phyloP scores from a whole-genome alignment of 129 eudicot genomes.

The Flaveria linearis region DNA sequence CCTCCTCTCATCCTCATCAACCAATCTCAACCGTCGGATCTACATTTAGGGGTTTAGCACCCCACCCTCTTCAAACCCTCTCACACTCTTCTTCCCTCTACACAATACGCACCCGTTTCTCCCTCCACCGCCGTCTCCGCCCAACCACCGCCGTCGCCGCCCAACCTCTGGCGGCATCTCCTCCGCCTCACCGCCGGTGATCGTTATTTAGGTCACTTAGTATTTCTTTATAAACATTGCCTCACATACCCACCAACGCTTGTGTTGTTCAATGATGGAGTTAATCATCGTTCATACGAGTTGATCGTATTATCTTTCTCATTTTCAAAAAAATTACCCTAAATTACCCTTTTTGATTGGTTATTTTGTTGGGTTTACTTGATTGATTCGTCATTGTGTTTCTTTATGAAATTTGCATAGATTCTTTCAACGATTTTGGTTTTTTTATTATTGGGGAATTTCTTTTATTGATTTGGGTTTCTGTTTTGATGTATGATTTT shows the following conservation, averaged over 20 bases:
- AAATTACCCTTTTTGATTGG: not conserved
- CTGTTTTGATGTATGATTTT: not conserved
- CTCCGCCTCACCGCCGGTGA: slow-evolving; percentile 7
- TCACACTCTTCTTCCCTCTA: slow-evolving; percentile 27
- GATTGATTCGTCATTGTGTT: not conserved
- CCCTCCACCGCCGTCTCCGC: slow-evolving; percentile 20
- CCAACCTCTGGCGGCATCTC: slow-evolving; percentile 10
- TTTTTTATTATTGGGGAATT: not conserved
- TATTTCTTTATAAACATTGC: too few relatives aligned
- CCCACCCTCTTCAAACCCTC: slow-evolving; percentile 40
- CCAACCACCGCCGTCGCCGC: slow-evolving; percentile 14
- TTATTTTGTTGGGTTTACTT: not conserved
- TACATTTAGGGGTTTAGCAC: slow-evolving; percentile 36
- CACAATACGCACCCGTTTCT: not conserved
- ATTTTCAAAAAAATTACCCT: not conserved
- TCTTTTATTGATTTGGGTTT: not conserved
- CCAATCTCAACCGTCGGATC: slow-evolving; percentile 28
- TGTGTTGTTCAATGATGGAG: not conserved
- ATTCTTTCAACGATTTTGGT: not conserved
- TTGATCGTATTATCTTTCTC: not conserved
- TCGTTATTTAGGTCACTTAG: not conserved
- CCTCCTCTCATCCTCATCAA: slow-evolving; percentile 10
- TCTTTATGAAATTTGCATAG: not conserved
- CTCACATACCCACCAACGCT: not conserved
- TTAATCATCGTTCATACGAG: not conserved